These are phyloP conservation scores for Diplotaxis tenuifolia DNA, from an alignment of 345 rosid species.

Conservation along the genomic window DNA sequence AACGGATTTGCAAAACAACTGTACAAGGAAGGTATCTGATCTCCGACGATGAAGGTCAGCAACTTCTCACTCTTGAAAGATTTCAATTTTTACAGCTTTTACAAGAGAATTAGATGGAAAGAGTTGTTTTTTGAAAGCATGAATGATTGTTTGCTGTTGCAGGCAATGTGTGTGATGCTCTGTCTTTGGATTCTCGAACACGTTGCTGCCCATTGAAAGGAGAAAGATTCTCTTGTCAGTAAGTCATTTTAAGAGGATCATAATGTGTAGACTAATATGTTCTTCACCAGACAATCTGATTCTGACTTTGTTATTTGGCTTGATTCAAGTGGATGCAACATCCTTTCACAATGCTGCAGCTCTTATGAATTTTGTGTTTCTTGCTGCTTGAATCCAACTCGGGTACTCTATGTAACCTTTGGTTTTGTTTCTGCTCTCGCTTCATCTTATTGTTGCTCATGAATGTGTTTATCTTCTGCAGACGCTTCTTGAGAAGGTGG, in stretches of 20 bases:
- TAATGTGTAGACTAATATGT: neutral
- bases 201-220: constrained; percentile 82
- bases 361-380: constrained; percentile 92
- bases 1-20: constrained; percentile 61
- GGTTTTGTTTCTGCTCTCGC: constrained; percentile 18
- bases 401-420: constrained; percentile 42
- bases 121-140: neutral
- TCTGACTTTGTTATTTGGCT: constrained; percentile 16
- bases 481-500: constrained; percentile 57
- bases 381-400: constrained; percentile 76
- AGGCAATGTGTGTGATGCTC: constrained; percentile 87
- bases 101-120: neutral
- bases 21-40: constrained; percentile 79
- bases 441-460: neutral
- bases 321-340: constrained; percentile 71
- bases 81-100: neutral
- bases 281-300: constrained; percentile 3
- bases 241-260: constrained; percentile 42
- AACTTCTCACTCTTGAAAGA: neutral
- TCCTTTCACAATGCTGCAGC: constrained; percentile 73
- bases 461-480: constrained; percentile 39
- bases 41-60: constrained; percentile 78
- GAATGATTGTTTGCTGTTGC: constrained; percentile 26
- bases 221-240: constrained; percentile 91
- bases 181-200: constrained; percentile 68